phyloP scores from a whole-genome alignment of 331 rosid genomes.

The Prunus yedoensis region DNA sequence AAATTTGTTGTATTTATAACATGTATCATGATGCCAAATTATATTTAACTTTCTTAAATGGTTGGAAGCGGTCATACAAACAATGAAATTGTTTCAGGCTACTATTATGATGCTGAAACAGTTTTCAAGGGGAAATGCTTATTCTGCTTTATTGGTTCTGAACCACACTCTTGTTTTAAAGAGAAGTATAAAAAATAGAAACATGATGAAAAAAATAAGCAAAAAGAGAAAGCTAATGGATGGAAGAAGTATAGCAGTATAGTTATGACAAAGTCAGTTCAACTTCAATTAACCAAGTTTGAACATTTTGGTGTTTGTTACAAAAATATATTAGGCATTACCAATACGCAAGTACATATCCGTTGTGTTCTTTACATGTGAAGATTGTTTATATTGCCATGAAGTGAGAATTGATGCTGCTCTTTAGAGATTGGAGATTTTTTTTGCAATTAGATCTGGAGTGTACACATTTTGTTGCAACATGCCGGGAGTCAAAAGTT shows the following conservation, averaged over 20 bases:
- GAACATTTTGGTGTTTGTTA: not conserved
- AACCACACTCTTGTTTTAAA: not conserved
- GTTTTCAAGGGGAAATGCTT: not conserved
- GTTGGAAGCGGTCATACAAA: not conserved
- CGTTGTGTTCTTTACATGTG: not conserved
- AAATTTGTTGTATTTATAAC: not conserved
- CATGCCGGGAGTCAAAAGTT: not conserved
- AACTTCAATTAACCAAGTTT: not conserved
- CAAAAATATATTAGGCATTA: not conserved
- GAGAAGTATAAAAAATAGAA: not conserved
- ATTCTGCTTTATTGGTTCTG: too few relatives aligned
- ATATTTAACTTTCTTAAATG: not conserved
- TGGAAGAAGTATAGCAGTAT: not conserved
- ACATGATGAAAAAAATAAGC: too few relatives aligned
- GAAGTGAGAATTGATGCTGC: not conserved
- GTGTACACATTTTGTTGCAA: not conserved
- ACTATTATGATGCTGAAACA: not conserved
- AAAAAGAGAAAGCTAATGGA: not conserved
- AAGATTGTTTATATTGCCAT: not conserved
- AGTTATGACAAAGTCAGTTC: not conserved
- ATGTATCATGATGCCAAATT: not conserved
- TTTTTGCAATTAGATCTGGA: not conserved
- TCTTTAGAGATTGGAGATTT: not conserved
- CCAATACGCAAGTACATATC: not conserved
- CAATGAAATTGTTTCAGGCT: not conserved